Base-by-base conservation (phyloP, 2,329 filamentous ascomycete genomes). In the Aspergillus sp. region DNA sequence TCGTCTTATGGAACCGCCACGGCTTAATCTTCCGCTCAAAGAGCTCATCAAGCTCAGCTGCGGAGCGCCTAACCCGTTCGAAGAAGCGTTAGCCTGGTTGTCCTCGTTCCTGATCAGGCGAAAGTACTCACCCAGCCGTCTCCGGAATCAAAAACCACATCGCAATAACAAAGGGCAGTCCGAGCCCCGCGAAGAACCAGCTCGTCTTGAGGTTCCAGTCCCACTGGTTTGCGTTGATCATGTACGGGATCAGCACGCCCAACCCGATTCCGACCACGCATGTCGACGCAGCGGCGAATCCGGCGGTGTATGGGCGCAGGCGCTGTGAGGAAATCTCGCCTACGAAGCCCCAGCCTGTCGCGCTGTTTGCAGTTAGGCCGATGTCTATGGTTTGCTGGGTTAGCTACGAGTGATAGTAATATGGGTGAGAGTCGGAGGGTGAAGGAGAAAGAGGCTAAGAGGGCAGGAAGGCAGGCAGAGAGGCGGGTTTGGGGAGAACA, bases 241-340 rank as follows among this genome's bases (percentile, higher is more conserved):
- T 63, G 30, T 63, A 63, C 25, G 57, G 57, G 1, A 60, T 38
- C 1, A 63, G 45, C 4, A 60, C 58, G 34, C 50, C 54, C 54
- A 63, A 57, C 19, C 57, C 49, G 1, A 63, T 49, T 11, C 57
- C 54, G 7, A 63, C 43, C 11, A 60, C 45, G 45, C 61, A 63
- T 9, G 61, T 63, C 6, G 34, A 49, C 30, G 61, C 57, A 7
- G 61, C 61, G 22, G 48, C 57, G n/a, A 63, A 63, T 7, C 61
- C 61, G 9, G 57, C 57, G 2, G 61, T 63, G 46, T 60, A 63
- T 3, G 71, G 69, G 0, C 76, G 71, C 4, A 78, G 66, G 3
- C 75, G 70, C 13, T 75, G 73, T 0, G 77, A 74, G 0, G 77
- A 77, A 8, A 78, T 76, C 58, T 79, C 76, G 31, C 69, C 73